Evolutionary conservation across 306 rosid species (phyloP).

Genomic region (Vicia villosa): DNA sequence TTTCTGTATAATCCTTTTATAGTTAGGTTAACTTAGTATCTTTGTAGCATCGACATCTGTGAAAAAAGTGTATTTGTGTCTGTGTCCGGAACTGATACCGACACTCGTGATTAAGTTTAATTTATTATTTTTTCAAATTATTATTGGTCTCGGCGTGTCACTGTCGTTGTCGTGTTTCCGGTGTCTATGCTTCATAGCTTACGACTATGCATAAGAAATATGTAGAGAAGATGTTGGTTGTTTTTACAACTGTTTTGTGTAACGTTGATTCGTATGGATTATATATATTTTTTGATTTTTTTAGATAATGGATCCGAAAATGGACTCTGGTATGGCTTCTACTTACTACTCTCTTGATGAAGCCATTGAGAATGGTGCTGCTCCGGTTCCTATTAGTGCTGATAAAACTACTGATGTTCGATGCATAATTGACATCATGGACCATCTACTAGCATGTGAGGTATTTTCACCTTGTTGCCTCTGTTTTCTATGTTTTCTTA

Average conservation of each 20-base stretch:
- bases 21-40: neutral
- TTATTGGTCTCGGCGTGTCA: too few species aligned
- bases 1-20: neutral
- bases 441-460: constrained; percentile 96
- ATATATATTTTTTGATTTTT: constrained; percentile 14
- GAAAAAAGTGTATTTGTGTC: too few species aligned
- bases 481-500: constrained; percentile 23
- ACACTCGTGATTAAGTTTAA: too few species aligned
- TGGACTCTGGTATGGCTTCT: constrained; percentile 90
- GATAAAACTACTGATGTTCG: constrained; percentile 73
- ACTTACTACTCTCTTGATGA: constrained; percentile 90
- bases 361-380: constrained; percentile 94
- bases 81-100: too few species aligned
- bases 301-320: constrained; percentile 99
- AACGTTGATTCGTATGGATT: neutral
- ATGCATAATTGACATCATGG: constrained; percentile 81
- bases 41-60: too few species aligned
- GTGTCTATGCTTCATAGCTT: neutral
- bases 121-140: too few species aligned
- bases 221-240: neutral
- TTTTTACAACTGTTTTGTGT: constrained; percentile 21
- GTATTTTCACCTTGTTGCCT: constrained; percentile 44
- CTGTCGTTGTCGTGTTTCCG: too few species aligned
- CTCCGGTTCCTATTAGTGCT: constrained; percentile 83
- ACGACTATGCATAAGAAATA: neutral